Percentiles rank a stretch among this genome's conserved stretches.
These are phyloP conservation scores for Aspergillus pseudotamarii DNA, from an alignment of 2,329 filamentous ascomycete species.

Conservation along the genomic window DNA sequence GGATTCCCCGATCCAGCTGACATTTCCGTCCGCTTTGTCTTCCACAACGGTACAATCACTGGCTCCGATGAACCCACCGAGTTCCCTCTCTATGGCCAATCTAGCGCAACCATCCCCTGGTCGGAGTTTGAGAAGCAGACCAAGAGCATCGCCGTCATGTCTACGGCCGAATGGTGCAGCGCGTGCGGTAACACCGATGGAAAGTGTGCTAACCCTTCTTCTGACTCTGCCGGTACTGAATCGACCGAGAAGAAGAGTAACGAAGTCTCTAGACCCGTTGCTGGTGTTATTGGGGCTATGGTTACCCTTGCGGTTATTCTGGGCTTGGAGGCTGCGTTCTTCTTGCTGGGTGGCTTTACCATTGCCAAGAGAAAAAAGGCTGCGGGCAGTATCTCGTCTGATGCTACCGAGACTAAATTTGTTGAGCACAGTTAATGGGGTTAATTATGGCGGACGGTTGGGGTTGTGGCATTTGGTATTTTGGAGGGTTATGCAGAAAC, in stretches of 20 bases:
- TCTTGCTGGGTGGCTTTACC: conserved; percentile 60
- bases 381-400: conserved; percentile 14
- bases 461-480: too few species aligned
- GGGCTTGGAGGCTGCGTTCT: conserved; percentile 55
- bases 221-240: conserved; percentile 27
- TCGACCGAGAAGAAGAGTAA: conserved; percentile 29
- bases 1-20: conserved; percentile 52
- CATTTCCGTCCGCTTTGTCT: conserved; percentile 62
- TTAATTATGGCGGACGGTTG: not conserved
- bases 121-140: conserved; percentile 66
- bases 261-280: conserved; percentile 69
- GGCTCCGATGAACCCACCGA: conserved; percentile 48
- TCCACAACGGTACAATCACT: conserved; percentile 62
- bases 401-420: conserved; percentile 25
- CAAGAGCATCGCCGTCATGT: conserved; percentile 66
- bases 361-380: conserved; percentile 56
- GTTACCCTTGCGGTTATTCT: conserved; percentile 68
- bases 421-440: not conserved
- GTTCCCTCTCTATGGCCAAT: conserved; percentile 65
- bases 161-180: conserved; percentile 70
- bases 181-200: conserved; percentile 74
- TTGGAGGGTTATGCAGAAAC: not conserved
- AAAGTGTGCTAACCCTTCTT: conserved; percentile 54
- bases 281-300: conserved; percentile 77
- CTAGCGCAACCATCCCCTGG: conserved; percentile 64